These are phyloP conservation scores for Phytophthora parvispora DNA, from an alignment of 352 stramenopile genomes.

Conservation along the genomic window DNA sequence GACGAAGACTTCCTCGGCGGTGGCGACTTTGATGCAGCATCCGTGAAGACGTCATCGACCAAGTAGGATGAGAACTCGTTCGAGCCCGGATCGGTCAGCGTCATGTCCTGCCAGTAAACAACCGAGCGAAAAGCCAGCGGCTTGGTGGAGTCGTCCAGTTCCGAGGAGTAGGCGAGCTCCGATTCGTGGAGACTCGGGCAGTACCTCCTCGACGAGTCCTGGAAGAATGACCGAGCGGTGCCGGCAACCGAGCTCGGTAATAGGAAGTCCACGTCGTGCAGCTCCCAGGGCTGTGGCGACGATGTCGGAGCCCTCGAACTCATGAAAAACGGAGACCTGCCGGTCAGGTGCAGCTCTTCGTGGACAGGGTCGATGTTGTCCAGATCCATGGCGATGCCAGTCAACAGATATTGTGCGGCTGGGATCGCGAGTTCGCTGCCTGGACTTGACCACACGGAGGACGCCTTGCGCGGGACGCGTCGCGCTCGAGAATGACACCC, in stretches of 20 bases:
- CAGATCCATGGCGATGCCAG: slow-evolving; percentile 37
- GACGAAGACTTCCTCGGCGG: not conserved
- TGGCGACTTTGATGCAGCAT: slow-evolving; percentile 1
- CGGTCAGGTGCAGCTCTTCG: slow-evolving; percentile 33
- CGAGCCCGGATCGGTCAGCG: slow-evolving; percentile 6
- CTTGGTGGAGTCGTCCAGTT: slow-evolving; percentile 19
- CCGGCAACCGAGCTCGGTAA: slow-evolving; percentile 13
- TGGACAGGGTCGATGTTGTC: slow-evolving; percentile 40
- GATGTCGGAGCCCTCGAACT: slow-evolving; percentile 24
- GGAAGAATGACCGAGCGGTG: slow-evolving; percentile 3
- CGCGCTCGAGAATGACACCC: slow-evolving; percentile 32
- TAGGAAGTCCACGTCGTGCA: slow-evolving; percentile 52
- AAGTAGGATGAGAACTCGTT: slow-evolving; percentile 25
- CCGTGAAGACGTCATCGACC: slow-evolving; percentile 21
- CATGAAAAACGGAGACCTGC: slow-evolving; percentile 48
- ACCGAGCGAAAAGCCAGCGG: slow-evolving; percentile 12
- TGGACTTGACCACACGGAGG: not conserved
- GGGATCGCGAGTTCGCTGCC: slow-evolving; percentile 4
- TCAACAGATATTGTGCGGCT: slow-evolving; percentile 1
- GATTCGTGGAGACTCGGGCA: slow-evolving; percentile 16
- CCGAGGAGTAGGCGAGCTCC: slow-evolving; percentile 4
- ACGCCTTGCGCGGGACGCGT: slow-evolving; percentile 23
- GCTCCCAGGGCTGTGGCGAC: slow-evolving; percentile 25
- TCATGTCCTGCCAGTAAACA: slow-evolving; percentile 27
- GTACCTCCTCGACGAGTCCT: slow-evolving; percentile 11